These are phyloP conservation scores for Tilletia caries DNA, from an alignment of 1,284 basidiomycete genomes.

Conservation along the genomic window DNA sequence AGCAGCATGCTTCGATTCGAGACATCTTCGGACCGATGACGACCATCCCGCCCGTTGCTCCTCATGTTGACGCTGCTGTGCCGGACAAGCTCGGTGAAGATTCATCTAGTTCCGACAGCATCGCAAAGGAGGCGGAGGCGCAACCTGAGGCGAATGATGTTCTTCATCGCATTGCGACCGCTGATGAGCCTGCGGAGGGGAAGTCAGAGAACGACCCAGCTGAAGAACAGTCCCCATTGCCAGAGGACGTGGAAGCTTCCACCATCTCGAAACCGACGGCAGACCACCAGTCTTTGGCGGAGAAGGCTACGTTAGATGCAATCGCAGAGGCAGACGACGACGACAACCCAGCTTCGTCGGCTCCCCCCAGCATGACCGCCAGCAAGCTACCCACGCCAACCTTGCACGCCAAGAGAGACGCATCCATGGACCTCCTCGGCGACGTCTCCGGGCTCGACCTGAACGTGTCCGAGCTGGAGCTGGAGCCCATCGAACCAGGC, in stretches of 20 bases:
- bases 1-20: neutral
- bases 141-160: too few relatives aligned
- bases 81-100: too few relatives aligned
- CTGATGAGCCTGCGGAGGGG: too few relatives aligned
- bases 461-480: neutral
- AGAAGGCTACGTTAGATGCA: too few relatives aligned
- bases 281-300: too few relatives aligned
- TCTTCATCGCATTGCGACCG: too few relatives aligned
- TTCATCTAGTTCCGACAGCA: too few relatives aligned
- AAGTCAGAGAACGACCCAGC: too few relatives aligned
- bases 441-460: constrained; percentile 10
- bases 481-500: constrained; percentile 10
- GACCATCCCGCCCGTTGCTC: neutral
- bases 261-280: too few relatives aligned
- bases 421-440: neutral
- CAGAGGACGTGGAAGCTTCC: too few relatives aligned
- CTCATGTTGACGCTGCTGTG: neutral
- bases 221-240: too few relatives aligned
- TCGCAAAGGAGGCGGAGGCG: too few relatives aligned
- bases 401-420: constrained; percentile 13
- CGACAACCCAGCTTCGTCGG: neutral
- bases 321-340: neutral
- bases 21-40: constrained; percentile 6
- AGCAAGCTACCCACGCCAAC: constrained; percentile 8
- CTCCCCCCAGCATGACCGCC: neutral